phyloP scores from a whole-genome alignment of 192 early-diverging fungal genomes.

The Backusella tarrabulga region DNA sequence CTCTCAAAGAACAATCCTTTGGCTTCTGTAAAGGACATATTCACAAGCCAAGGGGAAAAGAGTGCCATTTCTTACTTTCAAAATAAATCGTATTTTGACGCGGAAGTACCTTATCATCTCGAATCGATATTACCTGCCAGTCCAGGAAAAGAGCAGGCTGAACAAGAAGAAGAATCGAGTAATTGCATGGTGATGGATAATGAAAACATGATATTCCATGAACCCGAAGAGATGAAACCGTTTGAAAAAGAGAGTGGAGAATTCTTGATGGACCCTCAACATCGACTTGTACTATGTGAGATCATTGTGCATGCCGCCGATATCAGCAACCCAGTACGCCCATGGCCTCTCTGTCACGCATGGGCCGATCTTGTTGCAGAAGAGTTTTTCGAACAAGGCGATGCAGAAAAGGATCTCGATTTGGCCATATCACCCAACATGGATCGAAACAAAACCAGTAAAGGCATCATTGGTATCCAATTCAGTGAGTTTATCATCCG shows the following conservation, averaged over 20 bases:
- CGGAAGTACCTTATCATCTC: neutral
- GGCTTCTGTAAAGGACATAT: neutral
- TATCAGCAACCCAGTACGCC: slow-evolving; percentile 85
- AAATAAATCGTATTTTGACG: neutral
- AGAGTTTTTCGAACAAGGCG: slow-evolving; percentile 89
- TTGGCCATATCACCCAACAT: slow-evolving; percentile 86
- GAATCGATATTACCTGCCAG: neutral
- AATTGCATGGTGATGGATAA: neutral
- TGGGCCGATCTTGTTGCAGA: slow-evolving; percentile 86
- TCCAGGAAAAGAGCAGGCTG: neutral
- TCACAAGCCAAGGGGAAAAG: neutral
- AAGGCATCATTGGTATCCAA: slow-evolving; percentile 71
- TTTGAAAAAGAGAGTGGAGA: neutral
- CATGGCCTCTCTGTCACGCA: slow-evolving; percentile 79
- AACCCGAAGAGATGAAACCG: neutral
- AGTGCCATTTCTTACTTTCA: neutral
- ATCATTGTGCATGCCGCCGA: slow-evolving; percentile 87
- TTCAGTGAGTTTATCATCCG: slow-evolving; percentile 86
- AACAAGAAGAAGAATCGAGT: neutral
- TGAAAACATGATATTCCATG: neutral
- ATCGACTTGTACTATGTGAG: slow-evolving; percentile 61
- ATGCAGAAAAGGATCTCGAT: slow-evolving; percentile 70
- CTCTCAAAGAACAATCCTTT: neutral
- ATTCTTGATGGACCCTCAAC: slow-evolving; percentile 29
- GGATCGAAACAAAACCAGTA: slow-evolving; percentile 73